Conservation (phyloP, 2,329 filamentous ascomycete species). For the Didymella pomorum region DNA sequence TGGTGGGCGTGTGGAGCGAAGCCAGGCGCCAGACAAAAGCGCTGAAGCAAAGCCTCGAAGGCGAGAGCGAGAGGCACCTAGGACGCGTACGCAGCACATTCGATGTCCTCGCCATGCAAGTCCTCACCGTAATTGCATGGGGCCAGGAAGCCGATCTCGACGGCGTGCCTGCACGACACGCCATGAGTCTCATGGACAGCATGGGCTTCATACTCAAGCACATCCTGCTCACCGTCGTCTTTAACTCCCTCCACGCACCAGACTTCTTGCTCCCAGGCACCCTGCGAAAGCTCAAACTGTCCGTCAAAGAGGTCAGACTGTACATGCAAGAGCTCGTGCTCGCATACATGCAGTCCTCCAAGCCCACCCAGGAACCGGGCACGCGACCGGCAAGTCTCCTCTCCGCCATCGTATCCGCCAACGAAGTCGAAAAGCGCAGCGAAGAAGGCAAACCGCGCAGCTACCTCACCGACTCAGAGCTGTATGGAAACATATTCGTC, state of each 20-base stretch:
- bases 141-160: constrained; percentile 22
- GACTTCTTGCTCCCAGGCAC: constrained; percentile 23
- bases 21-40: constrained; percentile 5
- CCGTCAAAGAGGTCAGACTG: constrained; percentile 22
- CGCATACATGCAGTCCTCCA: constrained; percentile 22
- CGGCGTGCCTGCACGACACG: constrained; percentile 20
- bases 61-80: constrained; percentile 7
- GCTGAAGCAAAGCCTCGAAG: constrained; percentile 10
- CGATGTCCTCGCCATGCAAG: constrained; percentile 28
- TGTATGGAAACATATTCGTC: constrained; percentile 60
- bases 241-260: constrained; percentile 26
- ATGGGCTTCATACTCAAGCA: constrained; percentile 29
- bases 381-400: constrained; percentile 33
- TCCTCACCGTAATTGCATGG: constrained; percentile 27
- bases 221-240: constrained; percentile 24
- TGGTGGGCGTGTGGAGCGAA: constrained; percentile 28
- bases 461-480: constrained; percentile 47
- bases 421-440: constrained; percentile 28
- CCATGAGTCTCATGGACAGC: constrained; percentile 27
- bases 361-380: neutral
- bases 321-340: constrained; percentile 32
- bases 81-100: constrained; percentile 19
- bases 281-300: constrained; percentile 22
- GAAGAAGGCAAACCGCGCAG: neutral
- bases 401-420: constrained; percentile 29